These are phyloP conservation scores for Colletotrichum falcatum DNA, from an alignment of 2,329 filamentous ascomycete species.

Conservation along the genomic window DNA sequence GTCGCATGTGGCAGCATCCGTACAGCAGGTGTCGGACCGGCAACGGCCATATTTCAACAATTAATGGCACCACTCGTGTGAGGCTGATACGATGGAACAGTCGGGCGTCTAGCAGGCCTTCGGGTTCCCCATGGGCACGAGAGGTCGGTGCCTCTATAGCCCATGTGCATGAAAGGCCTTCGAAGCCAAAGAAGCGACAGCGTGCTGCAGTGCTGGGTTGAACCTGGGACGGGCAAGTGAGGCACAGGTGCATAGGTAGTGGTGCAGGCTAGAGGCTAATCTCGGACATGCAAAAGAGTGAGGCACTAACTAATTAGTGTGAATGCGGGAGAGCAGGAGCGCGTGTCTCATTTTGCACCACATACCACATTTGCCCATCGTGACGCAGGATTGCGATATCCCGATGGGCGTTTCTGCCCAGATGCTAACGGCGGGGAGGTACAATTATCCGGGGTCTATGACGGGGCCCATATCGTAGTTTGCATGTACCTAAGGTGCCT, in stretches of 20 bases:
- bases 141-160: constrained; percentile 22
- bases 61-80: constrained; percentile 21
- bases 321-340: constrained; percentile 1
- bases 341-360: neutral
- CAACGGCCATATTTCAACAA: constrained; percentile 2
- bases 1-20: constrained; percentile 16
- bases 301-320: neutral
- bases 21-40: constrained; percentile 8
- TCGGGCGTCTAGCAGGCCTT: neutral
- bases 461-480: neutral
- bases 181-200: constrained; percentile 17
- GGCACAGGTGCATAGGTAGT: constrained; percentile 3
- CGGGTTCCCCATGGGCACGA: neutral
- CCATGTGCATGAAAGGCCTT: constrained; percentile 26
- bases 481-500: neutral
- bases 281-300: constrained; percentile 28
- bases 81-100: neutral
- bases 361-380: constrained; percentile 40
- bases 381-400: constrained; percentile 37
- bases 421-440: constrained; percentile 18
- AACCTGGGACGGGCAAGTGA: constrained; percentile 15
- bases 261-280: constrained; percentile 24
- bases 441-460: neutral
- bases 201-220: constrained; percentile 14
- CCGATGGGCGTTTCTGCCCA: constrained; percentile 12